Base-by-base conservation (phyloP, 352 stramenopile species). In the Phytophthora megakarya region DNA sequence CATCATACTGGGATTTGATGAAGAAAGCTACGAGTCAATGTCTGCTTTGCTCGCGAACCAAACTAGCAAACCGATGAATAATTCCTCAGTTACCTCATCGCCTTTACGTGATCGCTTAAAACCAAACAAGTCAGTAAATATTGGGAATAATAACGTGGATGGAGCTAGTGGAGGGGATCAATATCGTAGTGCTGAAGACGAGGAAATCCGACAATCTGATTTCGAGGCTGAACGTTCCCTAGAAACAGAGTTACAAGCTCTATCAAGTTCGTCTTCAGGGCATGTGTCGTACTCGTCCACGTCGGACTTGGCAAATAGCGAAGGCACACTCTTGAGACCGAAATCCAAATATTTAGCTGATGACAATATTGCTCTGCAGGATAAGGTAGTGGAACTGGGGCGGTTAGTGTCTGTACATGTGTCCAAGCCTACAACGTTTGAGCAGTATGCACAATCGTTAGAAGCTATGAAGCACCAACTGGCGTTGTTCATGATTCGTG, bases 11-110 rank as follows among this genome's bases (percentile, higher is more conserved):
- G 72, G 54, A 1, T 80, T 94, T 40, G 81, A 90, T 18, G 86
- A 93, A 63, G 80, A 93, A 12, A 72, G 73, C 7, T 93, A 92
- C 46, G 84, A 92, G 23, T 67, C 64, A 4, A 65, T 88, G 68
- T 32, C 52, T 19, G n/a, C 56, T 21, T 39, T 57, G 12, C 28
- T 74, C 13, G 37, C 43, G n/a, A 63, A 42, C 7, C 44, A 67
- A 23, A 54, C 65, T 0, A 33, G 4, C 5, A 58, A 56, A 16
- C 1, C 33, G n/a, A 42, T 15, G 10, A 37, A 5, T 40, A 26
- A 37, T 22, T 33, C 25, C 18, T 56, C 48, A 54, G 30, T 47
- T 42, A 30, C 61, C 39, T 11, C 32, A 35, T 57, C 40, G 16
- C 49, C 35, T 35, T 72, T 46, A 1, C 42, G 35, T 42, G 28